Conservation (phyloP, 345 rosid genomes). For the Psidium friedrichsthalianum region DNA sequence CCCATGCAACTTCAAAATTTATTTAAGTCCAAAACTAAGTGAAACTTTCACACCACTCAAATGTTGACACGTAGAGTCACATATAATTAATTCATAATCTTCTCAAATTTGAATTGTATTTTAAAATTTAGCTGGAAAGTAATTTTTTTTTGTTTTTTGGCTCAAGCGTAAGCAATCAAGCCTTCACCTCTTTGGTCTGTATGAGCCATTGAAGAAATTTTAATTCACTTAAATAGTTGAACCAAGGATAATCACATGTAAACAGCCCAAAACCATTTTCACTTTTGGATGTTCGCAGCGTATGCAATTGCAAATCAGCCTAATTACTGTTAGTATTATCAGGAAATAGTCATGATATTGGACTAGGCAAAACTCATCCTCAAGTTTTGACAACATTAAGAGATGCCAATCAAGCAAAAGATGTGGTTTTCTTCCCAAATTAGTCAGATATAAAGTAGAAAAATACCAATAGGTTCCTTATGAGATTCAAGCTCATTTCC, state of each 20-base stretch:
- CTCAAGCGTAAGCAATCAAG: background rate
- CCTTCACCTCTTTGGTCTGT: background rate
- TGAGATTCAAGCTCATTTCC: slow-evolving; percentile 33
- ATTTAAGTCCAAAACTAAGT: background rate
- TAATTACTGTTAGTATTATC: background rate
- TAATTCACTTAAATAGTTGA: background rate
- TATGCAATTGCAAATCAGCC: background rate
- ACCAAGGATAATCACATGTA: background rate
- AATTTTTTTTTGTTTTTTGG: background rate
- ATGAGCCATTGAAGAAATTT: background rate
- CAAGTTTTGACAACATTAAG: background rate
- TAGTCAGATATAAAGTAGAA: background rate
- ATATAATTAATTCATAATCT: background rate
- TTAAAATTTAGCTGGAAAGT: background rate
- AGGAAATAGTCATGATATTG: background rate
- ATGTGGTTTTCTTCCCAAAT: background rate
- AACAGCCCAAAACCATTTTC: background rate
- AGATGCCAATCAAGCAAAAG: background rate
- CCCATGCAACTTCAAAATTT: background rate
- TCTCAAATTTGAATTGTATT: background rate
- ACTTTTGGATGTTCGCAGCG: background rate
- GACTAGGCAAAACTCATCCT: background rate
- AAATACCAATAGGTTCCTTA: slow-evolving; percentile 30
- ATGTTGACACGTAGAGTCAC: background rate
- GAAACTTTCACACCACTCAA: background rate